Conservation (phyloP, 371 early-diverging fungal genomes). For the Cokeromyces recurvatus region DNA sequence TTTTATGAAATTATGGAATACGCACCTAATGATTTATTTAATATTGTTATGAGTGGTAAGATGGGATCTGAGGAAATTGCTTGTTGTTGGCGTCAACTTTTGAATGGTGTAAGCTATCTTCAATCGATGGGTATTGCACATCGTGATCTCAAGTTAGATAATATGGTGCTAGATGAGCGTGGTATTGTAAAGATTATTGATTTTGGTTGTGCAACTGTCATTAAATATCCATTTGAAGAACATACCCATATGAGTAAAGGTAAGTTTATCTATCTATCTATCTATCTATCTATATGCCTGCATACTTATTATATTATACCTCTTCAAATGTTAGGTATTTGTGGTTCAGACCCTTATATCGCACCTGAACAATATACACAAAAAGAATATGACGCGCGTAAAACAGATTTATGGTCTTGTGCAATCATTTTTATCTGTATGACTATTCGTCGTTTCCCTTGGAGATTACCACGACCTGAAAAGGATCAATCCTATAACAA, state of each 20-base stretch:
- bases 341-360: slow-evolving; percentile 80
- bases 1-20: slow-evolving; percentile 82
- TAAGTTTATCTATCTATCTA: too few species aligned
- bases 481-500: slow-evolving; percentile 45
- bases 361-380: slow-evolving; percentile 46
- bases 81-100: slow-evolving; percentile 73
- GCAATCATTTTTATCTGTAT: slow-evolving; percentile 70
- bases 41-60: slow-evolving; percentile 63
- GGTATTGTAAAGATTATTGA: slow-evolving; percentile 88
- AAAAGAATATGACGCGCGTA: slow-evolving; percentile 51
- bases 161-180: slow-evolving; percentile 64
- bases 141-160: slow-evolving; percentile 86
- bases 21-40: slow-evolving; percentile 76
- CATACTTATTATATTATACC: too few species aligned
- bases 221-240: slow-evolving; percentile 61
- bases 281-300: too few species aligned
- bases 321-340: too few species aligned
- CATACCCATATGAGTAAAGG: slow-evolving; percentile 24
- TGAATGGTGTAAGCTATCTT: slow-evolving; percentile 69
- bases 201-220: slow-evolving; percentile 86
- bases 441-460: slow-evolving; percentile 64
- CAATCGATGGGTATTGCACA: slow-evolving; percentile 80
- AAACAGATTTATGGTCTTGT: slow-evolving; percentile 69
- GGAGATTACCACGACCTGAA: slow-evolving; percentile 46
- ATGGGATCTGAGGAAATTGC: slow-evolving; percentile 65